Evolutionary conservation across 495 filamentous ascomycete species (phyloP).

Genomic region (Astrothelium macrocarpum): DNA sequence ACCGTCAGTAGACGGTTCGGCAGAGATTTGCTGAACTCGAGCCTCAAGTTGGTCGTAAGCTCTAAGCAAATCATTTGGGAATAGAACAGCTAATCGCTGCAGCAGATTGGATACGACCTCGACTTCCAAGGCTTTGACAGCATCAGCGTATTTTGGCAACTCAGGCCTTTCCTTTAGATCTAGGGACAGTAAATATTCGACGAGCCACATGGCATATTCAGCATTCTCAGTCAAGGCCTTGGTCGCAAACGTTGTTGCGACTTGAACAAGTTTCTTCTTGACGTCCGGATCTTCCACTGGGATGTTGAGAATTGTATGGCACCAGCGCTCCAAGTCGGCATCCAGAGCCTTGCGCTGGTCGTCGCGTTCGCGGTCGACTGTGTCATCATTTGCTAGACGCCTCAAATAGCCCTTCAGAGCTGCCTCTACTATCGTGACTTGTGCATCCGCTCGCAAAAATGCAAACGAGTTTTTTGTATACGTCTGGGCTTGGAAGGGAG

Average conservation of each 20-base stretch:
- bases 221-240: conserved; percentile 68
- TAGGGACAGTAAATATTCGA: conserved; percentile 82
- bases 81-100: conserved; percentile 77
- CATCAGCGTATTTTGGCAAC: conserved; percentile 68
- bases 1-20: conserved; percentile 63
- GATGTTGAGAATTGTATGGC: conserved; percentile 58
- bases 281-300: conserved; percentile 85
- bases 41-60: conserved; percentile 80
- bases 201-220: conserved; percentile 70
- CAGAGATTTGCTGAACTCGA: conserved; percentile 72
- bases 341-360: conserved; percentile 53
- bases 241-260: conserved; percentile 76
- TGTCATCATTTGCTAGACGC: conserved; percentile 48
- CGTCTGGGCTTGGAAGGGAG: conserved; percentile 57
- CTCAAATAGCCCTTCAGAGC: conserved; percentile 80
- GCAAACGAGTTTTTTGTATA: conserved; percentile 75
- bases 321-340: conserved; percentile 69
- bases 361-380: conserved; percentile 36
- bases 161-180: conserved; percentile 58
- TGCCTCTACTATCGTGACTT: conserved; percentile 84
- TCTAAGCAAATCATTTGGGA: conserved; percentile 77
- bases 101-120: conserved; percentile 78
- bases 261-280: conserved; percentile 70
- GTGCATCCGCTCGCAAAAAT: conserved; percentile 73
- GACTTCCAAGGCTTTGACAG: conserved; percentile 78